phyloP scores from a whole-genome alignment of 2,329 filamentous ascomycete species.

The Aurifilum marmelostoma region DNA sequence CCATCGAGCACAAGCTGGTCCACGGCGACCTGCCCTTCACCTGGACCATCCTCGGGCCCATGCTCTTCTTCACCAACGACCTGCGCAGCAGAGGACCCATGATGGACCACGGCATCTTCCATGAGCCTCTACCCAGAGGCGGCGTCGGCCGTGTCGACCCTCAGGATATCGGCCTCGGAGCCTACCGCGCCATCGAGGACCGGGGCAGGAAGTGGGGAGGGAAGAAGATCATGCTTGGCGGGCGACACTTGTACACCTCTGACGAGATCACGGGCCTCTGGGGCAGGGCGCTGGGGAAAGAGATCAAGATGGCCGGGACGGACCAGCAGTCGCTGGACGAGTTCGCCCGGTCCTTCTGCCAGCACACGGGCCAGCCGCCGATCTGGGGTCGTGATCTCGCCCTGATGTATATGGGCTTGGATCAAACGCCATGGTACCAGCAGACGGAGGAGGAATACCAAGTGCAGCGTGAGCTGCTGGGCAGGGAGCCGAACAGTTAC shows the following conservation, averaged over 20 bases:
- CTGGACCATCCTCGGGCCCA: background rate
- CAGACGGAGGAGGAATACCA: slow-evolving; percentile 2
- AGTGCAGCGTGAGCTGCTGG: background rate
- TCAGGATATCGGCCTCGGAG: background rate
- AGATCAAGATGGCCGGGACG: background rate
- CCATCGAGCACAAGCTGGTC: background rate
- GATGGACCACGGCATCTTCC: slow-evolving; percentile 3
- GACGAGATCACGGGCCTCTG: background rate
- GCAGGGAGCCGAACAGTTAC: slow-evolving; percentile 7
- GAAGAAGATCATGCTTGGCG: background rate
- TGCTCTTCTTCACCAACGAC: slow-evolving; percentile 10
- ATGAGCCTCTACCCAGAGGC: background rate
- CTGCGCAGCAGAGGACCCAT: slow-evolving; percentile 1
- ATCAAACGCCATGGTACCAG: background rate
- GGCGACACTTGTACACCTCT: background rate
- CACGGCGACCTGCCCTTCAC: slow-evolving; percentile 2
- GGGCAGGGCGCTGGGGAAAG: background rate
- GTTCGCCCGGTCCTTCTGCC: background rate
- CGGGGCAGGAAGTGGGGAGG: background rate
- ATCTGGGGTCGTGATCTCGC: slow-evolving; percentile 8
- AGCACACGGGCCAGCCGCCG: slow-evolving; percentile 1
- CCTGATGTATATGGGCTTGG: background rate
- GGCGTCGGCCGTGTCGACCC: background rate
- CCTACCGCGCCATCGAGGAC: slow-evolving; percentile 3
- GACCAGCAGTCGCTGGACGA: slow-evolving; percentile 3